Percentiles rank a stretch among this genome's conserved stretches.
phyloP scores from a whole-genome alignment of 768 basidiomycete species.

The Russula olivacea region DNA sequence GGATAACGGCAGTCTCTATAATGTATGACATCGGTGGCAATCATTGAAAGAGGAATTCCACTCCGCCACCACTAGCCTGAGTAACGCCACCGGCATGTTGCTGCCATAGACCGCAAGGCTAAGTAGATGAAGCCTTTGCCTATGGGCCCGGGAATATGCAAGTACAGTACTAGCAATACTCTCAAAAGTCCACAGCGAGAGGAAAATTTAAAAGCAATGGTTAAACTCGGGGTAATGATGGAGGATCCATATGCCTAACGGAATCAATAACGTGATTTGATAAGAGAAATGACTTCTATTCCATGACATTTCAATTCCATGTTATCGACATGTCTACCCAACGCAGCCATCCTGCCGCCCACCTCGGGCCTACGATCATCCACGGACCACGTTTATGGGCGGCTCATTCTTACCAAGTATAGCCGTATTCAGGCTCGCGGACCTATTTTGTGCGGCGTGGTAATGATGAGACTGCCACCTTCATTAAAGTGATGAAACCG shows the following conservation, averaged over 20 bases:
- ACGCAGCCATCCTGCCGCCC: not conserved
- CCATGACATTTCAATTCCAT: not conserved
- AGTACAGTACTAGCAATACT: not conserved
- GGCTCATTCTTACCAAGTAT: not conserved
- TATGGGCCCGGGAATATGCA: not conserved
- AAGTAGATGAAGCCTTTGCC: not conserved
- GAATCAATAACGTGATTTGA: not conserved
- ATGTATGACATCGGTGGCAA: not conserved
- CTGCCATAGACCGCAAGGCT: no score
- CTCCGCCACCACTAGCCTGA: not conserved
- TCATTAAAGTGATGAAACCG: not conserved
- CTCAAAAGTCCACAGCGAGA: no score
- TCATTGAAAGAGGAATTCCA: not conserved
- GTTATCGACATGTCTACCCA: not conserved
- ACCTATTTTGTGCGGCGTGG: not conserved
- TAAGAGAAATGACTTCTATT: not conserved
- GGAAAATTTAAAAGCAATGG: not conserved
- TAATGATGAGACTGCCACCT: not conserved
- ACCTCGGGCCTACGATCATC: constrained; percentile 7
- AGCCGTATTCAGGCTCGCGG: not conserved
- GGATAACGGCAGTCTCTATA: no score
- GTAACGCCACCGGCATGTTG: not conserved
- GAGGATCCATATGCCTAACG: not conserved
- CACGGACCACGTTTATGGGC: constrained; percentile 1
- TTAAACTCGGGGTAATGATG: not conserved